Evolutionary conservation across 352 stramenopile species (phyloP), one percentile per base, ranked within the genome.

Genomic region (Plasmopara muralis): DNA sequence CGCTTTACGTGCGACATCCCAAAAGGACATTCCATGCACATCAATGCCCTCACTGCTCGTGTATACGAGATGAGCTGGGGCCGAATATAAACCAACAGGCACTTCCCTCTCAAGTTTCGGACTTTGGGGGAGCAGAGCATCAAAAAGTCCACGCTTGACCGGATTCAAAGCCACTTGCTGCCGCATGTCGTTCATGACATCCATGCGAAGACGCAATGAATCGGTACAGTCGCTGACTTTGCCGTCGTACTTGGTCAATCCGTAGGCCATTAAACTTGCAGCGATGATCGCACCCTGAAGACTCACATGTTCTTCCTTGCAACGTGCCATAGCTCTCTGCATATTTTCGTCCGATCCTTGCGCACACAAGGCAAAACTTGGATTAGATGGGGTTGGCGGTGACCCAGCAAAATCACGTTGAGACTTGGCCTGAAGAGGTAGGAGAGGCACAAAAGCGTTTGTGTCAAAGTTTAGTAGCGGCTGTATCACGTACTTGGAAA

Each of bases 401-500:
- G 37, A 52, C 3, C 70, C 50, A 0, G 42, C 40, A 57, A 75
- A 86, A 43, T 84, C 70, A 2, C 60, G 65, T 45, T 85, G 74
- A 8, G 64, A 69, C 8, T 58, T 47, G 0, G 47, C 41, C 44
- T 82, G 63, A 16, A 86, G 51, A 0, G 65, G 59, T 0, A 86
- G 43, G 25, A 70, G 43, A 3, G 75, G 72, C 4, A 54, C 44
- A 28, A 83, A 85, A 0, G 63, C 72, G 3, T 63, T 61, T 41
- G 74, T 77, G 49, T 83, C 74, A 35, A 83, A 80, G 43, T 80
- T 75, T 60, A 81, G 68, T 4, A 83, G 47, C 9, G 74, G 74
- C 57, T 81, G 67, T 34, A 85, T 65, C 16, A 85, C 63, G 57
- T 72, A 85, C 60, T 83, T 85, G 42, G 74, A 75, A 12, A 85